phyloP scores from a whole-genome alignment of 2,329 filamentous ascomycete species.

The Cladorrhinum sp. region DNA sequence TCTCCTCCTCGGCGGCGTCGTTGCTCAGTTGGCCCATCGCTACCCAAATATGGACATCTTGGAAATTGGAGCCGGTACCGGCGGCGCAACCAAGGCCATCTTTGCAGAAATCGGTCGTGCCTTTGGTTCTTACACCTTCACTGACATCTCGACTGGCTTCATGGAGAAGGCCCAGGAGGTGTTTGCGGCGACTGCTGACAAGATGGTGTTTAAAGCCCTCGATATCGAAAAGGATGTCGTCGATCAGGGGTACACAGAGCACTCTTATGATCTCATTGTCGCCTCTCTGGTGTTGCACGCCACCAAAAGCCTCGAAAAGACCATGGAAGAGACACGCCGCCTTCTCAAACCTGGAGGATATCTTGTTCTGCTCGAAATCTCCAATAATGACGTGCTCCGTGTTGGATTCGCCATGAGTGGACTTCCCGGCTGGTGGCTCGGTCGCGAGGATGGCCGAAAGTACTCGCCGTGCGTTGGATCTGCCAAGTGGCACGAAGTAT shows the following conservation, averaged over 20 bases:
- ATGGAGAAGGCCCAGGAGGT: slow-evolving; percentile 24
- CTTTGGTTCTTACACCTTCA: slow-evolving; percentile 22
- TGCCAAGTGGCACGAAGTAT: slow-evolving; percentile 26
- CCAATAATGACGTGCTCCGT: slow-evolving; percentile 7
- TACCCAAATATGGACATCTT: slow-evolving; percentile 31
- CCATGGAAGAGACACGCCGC: slow-evolving; percentile 31
- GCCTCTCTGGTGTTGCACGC: slow-evolving; percentile 39
- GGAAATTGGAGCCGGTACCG: slow-evolving; percentile 28
- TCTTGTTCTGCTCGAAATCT: slow-evolving; percentile 29
- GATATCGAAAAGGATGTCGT: slow-evolving; percentile 32
- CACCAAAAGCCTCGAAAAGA: slow-evolving; percentile 29
- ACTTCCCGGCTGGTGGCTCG: slow-evolving; percentile 37
- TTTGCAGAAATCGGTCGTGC: slow-evolving; percentile 4
- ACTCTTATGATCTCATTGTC: slow-evolving; percentile 36
- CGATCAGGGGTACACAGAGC: slow-evolving; percentile 33
- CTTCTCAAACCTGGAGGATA: slow-evolving; percentile 40
- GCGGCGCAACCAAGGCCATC: slow-evolving; percentile 32
- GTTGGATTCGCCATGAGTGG: slow-evolving; percentile 22
- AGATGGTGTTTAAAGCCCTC: slow-evolving; percentile 31
- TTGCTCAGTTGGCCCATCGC: slow-evolving; percentile 19
- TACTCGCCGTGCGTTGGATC: slow-evolving; percentile 8
- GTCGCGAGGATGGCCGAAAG: slow-evolving; percentile 25
- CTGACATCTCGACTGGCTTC: slow-evolving; percentile 27
- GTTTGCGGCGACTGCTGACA: slow-evolving; percentile 24
- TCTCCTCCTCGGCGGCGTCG: background rate